Evolutionary conservation across 140 eudicot species (phyloP).

Genomic region (Bidens hawaiensis): DNA sequence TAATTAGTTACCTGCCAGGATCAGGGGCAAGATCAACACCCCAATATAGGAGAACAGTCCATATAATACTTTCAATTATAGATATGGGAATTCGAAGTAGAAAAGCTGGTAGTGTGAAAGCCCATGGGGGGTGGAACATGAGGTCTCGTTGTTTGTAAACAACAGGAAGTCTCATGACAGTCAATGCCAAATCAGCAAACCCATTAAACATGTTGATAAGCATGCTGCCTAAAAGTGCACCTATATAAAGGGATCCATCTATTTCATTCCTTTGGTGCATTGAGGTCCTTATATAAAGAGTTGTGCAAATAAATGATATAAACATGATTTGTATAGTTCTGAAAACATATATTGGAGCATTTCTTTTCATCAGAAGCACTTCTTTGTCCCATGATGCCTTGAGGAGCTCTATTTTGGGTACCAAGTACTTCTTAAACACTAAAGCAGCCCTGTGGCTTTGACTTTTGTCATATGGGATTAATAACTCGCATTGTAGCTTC

Average conservation of each 20-base stretch:
- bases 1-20: conserved; percentile 26
- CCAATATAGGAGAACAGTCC: conserved; percentile 56
- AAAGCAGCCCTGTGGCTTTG: conserved; percentile 42
- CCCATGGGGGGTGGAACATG: conserved; percentile 73
- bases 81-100: conserved; percentile 60
- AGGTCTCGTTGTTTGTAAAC: conserved; percentile 59
- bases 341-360: conserved; percentile 51
- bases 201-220: conserved; percentile 59
- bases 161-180: conserved; percentile 60
- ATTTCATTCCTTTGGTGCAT: conserved; percentile 32
- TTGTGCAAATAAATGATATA: conserved; percentile 40
- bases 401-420: conserved; percentile 52
- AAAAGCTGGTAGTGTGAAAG: conserved; percentile 61
- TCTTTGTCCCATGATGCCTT: conserved; percentile 67
- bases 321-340: conserved; percentile 45
- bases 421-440: conserved; percentile 28
- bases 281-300: conserved; percentile 48
- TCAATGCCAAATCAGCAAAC: conserved; percentile 46
- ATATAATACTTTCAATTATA: conserved; percentile 41
- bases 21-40: conserved; percentile 60
- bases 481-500: conserved; percentile 37
- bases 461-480: conserved; percentile 47
- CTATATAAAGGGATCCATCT: conserved; percentile 43
- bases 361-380: conserved; percentile 64
- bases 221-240: conserved; percentile 50